Evolutionary conservation across 495 filamentous ascomycete species (phyloP), one percentile per base, ranked within the genome.

Genomic region (Haplographium delicatum): DNA sequence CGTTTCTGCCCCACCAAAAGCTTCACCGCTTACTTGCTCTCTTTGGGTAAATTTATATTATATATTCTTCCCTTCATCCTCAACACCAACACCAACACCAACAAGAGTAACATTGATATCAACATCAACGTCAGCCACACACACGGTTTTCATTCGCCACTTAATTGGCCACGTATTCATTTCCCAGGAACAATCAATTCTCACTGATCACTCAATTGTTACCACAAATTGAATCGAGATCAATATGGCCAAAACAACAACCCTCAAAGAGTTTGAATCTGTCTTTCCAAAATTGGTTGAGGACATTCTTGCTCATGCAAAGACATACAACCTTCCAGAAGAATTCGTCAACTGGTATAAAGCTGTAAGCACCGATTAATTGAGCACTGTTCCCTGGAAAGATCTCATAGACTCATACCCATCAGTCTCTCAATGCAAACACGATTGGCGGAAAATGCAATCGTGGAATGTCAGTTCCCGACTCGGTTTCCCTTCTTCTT

Each of bases 361-460:
- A 66, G 78, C 86, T 70, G 93, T 95, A 65, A 53, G 73, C 16
- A 28, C 39, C 27, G 20, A 23, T 53, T 46, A 48, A 10, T 28
- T 47, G 23, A 24, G 59, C 24, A 19, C 28, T 19, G 5, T 43
- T 16, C 49, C 27, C 50, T 64, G 42, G 59, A 31, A 33, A n/a
- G n/a, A n/a, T 4, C 18, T 25, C 23, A 38, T 58, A 35, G 58
- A 35, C 47, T 28, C 15, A 23, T 44, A 52, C 47, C 53, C 6
- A 40, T 6, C 64, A 95, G 89, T 79, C 74, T 41, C 76, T 97
- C 54, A 74, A 86, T 56, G 78, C 82, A 75, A 98, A 98, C 68
- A 79, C 86, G 13, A 71, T 91, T 41, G 94, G 94, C 61, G 93
- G 93, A 61, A 98, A 98, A 79, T 91, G 89, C 74, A 98, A 97